Conservation (phyloP, 2,329 filamentous ascomycete genomes). For the Penicillium sp. region DNA sequence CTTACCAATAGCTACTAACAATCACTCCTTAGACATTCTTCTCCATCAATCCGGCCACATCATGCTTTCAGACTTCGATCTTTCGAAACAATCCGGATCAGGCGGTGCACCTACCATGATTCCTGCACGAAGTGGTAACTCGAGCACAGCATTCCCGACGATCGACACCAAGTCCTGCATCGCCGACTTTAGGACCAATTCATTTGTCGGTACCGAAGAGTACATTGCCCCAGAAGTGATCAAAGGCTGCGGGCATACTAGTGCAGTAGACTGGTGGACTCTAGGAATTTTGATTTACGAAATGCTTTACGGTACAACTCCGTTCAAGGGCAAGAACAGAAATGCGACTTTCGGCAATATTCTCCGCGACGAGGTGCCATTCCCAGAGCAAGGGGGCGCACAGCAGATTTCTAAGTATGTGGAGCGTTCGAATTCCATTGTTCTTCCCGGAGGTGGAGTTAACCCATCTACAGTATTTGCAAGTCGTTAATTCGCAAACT, state of each 20-base stretch:
- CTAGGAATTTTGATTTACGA: constrained; percentile 96
- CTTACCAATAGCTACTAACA: constrained; percentile 27
- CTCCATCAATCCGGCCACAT: constrained; percentile 99
- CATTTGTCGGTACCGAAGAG: constrained; percentile 97
- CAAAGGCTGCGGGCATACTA: constrained; percentile 97
- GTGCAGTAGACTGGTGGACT: constrained; percentile 99
- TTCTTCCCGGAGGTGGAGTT: background rate
- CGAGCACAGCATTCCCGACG: constrained; percentile 85
- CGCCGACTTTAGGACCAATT: constrained; percentile 96
- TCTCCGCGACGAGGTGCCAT: constrained; percentile 90
- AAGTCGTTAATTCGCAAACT: constrained; percentile 96
- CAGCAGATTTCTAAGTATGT: constrained; percentile 92
- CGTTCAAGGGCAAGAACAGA: constrained; percentile 98
- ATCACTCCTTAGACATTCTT: constrained; percentile 76
- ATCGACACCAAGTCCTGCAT: constrained; percentile 99
- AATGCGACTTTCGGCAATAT: constrained; percentile 99
- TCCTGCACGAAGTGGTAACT: constrained; percentile 84
- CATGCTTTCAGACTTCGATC: constrained; percentile 98
- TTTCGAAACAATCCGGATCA: constrained; percentile 95
- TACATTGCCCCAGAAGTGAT: constrained; percentile 99
- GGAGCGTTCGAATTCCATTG: background rate
- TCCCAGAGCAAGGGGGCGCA: constrained; percentile 83
- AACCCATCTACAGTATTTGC: constrained; percentile 71
- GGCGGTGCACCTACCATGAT: constrained; percentile 99
- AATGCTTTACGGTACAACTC: constrained; percentile 97